These are phyloP conservation scores for Malus hybrid DNA, from an alignment of 331 rosid genomes.

Conservation along the genomic window DNA sequence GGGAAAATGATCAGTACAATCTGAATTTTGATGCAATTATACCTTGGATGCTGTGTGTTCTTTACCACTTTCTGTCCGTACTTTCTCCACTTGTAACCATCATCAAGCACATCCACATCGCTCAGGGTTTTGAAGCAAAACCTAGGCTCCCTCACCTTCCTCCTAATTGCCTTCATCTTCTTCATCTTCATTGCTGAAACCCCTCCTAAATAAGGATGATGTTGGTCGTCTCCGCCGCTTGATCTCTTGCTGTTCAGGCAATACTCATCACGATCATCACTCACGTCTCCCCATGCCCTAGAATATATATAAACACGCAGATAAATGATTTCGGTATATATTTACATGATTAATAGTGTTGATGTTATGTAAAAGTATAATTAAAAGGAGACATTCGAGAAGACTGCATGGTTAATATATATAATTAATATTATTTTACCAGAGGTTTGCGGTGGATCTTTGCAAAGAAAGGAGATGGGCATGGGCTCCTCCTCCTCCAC, in stretches of 20 bases:
- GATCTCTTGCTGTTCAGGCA: constrained; percentile 33
- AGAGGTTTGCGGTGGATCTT: constrained; percentile 57
- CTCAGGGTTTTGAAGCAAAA: constrained; percentile 95
- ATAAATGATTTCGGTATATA: too few relatives aligned
- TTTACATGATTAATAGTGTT: background rate
- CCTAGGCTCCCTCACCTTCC: constrained; percentile 95
- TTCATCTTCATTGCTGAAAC: constrained; percentile 66
- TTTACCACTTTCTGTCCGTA: constrained; percentile 97
- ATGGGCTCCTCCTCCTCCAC: constrained; percentile 25
- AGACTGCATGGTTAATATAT: background rate
- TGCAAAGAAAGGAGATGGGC: constrained; percentile 54
- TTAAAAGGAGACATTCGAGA: background rate
- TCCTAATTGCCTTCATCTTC: constrained; percentile 66
- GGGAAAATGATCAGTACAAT: background rate
- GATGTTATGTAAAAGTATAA: background rate
- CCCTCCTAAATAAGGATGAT: constrained; percentile 14
- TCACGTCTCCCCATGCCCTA: constrained; percentile 62
- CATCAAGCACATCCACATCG: constrained; percentile 91
- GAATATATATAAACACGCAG: background rate
- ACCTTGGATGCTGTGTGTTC: constrained; percentile 99
- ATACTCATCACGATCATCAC: constrained; percentile 8
- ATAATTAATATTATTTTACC: constrained; percentile 27
- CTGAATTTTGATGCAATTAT: background rate
- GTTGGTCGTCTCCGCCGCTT: constrained; percentile 11
- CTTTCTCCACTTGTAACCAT: constrained; percentile 98